phyloP scores from a whole-genome alignment of 2,329 filamentous ascomycete species.

The Cordyceps cicadae region DNA sequence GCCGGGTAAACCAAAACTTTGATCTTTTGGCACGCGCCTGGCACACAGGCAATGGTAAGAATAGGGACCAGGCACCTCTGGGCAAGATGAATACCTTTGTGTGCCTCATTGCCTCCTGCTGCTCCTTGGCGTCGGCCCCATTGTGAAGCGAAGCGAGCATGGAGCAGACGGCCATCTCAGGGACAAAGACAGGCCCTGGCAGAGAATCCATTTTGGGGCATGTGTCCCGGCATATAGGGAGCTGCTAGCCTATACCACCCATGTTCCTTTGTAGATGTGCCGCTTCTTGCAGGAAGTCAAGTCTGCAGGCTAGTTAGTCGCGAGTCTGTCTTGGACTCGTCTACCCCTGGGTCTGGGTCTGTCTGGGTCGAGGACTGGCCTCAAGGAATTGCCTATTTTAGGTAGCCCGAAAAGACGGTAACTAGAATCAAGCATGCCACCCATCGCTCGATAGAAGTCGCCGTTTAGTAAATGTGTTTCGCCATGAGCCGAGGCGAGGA shows the following conservation, averaged over 20 bases:
- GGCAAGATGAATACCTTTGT: neutral
- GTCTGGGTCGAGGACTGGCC: neutral
- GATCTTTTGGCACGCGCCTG: neutral
- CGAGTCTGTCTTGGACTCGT: neutral
- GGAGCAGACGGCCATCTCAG: neutral
- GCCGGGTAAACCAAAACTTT: neutral
- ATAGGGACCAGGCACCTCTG: neutral
- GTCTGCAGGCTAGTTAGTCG: neutral
- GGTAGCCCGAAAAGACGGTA: neutral
- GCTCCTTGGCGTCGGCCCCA: neutral
- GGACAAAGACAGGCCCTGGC: neutral
- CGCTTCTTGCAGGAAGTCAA: neutral
- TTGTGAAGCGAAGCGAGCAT: neutral
- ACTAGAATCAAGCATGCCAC: neutral
- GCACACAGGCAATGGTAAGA: neutral
- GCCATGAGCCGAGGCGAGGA: neutral
- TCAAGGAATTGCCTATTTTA: constrained; percentile 1
- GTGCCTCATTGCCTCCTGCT: neutral
- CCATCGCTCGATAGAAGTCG: neutral
- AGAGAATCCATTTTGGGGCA: neutral
- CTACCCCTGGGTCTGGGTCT: too few species aligned
- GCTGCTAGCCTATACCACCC: constrained; percentile 2
- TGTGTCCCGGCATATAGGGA: neutral
- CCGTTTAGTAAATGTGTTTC: neutral
- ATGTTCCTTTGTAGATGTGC: neutral